Evolutionary conservation across 352 stramenopile species (phyloP).

Genomic region (Phytophthora cactorum): DNA sequence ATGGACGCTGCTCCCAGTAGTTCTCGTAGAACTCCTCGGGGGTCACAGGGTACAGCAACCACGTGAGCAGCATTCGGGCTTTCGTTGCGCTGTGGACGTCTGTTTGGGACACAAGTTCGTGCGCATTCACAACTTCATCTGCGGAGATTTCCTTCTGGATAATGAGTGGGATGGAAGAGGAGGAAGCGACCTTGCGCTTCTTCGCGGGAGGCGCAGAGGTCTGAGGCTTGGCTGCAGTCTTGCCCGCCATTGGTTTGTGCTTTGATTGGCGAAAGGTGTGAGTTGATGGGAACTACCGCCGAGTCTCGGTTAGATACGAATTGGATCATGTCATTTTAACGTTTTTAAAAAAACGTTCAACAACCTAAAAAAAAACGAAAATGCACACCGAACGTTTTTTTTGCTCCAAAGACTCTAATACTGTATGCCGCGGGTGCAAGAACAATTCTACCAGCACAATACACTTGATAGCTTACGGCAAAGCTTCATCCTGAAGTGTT

Average conservation of each 20-base stretch:
- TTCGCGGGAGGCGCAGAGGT: constrained; percentile 39
- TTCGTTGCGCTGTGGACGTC: constrained; percentile 76
- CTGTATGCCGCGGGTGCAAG: no score
- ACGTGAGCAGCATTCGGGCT: constrained; percentile 80
- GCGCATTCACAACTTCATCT: constrained; percentile 65
- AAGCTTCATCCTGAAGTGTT: no score
- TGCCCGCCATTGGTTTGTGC: constrained; percentile 45
- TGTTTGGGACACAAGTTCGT: constrained; percentile 59
- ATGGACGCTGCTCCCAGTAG: constrained; percentile 94
- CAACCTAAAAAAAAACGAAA: no score
- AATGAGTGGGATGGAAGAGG: constrained; percentile 47
- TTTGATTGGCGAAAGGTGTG: not conserved
- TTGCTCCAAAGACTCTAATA: no score
- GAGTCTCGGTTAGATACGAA: not conserved
- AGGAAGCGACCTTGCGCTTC: constrained; percentile 57
- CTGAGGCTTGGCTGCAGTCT: constrained; percentile 31
- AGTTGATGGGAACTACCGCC: no score
- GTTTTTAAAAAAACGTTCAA: no score
- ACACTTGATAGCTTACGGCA: no score
- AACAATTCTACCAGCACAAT: no score
- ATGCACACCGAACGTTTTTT: no score
- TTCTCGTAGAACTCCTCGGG: constrained; percentile 91
- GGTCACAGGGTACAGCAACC: constrained; percentile 86
- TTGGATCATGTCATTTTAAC: not conserved
- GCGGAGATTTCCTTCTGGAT: constrained; percentile 43